These are phyloP conservation scores for Collariella sp. DNA, from an alignment of 495 filamentous ascomycete genomes.

Conservation along the genomic window DNA sequence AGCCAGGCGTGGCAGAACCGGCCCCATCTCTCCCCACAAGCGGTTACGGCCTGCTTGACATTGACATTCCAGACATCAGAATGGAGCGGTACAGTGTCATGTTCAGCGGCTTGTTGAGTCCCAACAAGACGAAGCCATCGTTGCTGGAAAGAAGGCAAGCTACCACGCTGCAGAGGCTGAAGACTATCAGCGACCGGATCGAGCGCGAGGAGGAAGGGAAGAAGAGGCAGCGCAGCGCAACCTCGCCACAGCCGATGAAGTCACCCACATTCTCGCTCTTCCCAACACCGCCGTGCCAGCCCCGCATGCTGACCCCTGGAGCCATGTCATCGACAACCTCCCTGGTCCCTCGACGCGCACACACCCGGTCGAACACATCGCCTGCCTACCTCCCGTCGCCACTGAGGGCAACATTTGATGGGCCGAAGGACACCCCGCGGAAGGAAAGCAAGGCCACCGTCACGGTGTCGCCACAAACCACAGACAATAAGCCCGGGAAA, in stretches of 20 bases:
- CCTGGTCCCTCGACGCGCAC: conserved; percentile 28
- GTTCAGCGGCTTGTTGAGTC: conserved; percentile 69
- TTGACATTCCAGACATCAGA: conserved; percentile 72
- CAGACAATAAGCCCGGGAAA: conserved; percentile 26
- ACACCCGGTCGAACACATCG: conserved; percentile 52
- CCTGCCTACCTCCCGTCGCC: conserved; percentile 44
- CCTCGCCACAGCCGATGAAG: conserved; percentile 50
- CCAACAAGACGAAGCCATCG: conserved; percentile 27
- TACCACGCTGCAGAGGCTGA: conserved; percentile 57
- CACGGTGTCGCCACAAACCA: conserved; percentile 24
- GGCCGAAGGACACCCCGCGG: neutral
- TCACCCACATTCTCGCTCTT: conserved; percentile 59
- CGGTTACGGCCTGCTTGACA: conserved; percentile 42
- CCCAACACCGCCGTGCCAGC: conserved; percentile 42
- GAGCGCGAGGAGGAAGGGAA: conserved; percentile 26
- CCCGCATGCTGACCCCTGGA: conserved; percentile 19
- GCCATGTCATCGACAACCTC: conserved; percentile 2
- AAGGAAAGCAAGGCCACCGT: conserved; percentile 24
- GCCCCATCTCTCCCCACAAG: conserved; percentile 7
- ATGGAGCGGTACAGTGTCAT: conserved; percentile 92
- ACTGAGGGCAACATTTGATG: conserved; percentile 28
- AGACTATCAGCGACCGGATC: conserved; percentile 40
- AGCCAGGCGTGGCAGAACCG: conserved; percentile 9
- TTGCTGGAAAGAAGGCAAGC: conserved; percentile 61
- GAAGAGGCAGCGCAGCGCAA: conserved; percentile 38